These are phyloP conservation scores for Podospora didyma DNA, from an alignment of 495 filamentous ascomycete genomes.

Conservation along the genomic window DNA sequence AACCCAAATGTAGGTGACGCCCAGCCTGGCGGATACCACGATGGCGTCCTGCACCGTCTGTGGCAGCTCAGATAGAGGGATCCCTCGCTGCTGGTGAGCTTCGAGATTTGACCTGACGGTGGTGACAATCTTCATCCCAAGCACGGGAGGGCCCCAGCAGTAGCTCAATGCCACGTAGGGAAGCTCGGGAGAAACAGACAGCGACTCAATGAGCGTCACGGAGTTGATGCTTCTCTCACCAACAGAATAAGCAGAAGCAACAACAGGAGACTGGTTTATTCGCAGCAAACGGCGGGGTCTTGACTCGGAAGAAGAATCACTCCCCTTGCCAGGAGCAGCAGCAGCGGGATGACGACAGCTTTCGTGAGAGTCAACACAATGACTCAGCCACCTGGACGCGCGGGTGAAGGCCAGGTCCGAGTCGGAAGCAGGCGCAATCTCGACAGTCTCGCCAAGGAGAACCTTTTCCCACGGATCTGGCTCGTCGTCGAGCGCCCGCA, in stretches of 20 bases:
- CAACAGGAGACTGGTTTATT: neutral
- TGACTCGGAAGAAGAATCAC: neutral
- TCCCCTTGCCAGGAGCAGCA: neutral
- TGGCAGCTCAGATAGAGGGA: neutral
- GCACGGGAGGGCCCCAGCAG: neutral
- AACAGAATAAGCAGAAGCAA: no score
- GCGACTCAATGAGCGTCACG: neutral
- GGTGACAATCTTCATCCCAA: neutral
- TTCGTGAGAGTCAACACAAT: neutral
- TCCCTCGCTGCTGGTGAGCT: neutral
- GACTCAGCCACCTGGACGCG: neutral
- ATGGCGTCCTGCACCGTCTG: slow-evolving; percentile 2
- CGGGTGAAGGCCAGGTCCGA: neutral
- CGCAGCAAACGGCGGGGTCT: neutral
- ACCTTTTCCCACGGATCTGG: neutral
- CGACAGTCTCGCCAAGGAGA: neutral
- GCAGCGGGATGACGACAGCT: neutral
- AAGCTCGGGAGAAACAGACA: neutral
- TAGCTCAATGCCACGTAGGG: neutral
- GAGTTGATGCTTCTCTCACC: neutral
- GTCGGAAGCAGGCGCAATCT: neutral
- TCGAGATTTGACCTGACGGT: neutral
- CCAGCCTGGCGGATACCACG: neutral
- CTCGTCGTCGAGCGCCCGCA: neutral
- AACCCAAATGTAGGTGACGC: slow-evolving; percentile 1